A percentile compares a stretch with the other conserved stretches of the same genome.
phyloP scores from a whole-genome alignment of 2,329 filamentous ascomycete genomes.

The Sporothrix mexicana region DNA sequence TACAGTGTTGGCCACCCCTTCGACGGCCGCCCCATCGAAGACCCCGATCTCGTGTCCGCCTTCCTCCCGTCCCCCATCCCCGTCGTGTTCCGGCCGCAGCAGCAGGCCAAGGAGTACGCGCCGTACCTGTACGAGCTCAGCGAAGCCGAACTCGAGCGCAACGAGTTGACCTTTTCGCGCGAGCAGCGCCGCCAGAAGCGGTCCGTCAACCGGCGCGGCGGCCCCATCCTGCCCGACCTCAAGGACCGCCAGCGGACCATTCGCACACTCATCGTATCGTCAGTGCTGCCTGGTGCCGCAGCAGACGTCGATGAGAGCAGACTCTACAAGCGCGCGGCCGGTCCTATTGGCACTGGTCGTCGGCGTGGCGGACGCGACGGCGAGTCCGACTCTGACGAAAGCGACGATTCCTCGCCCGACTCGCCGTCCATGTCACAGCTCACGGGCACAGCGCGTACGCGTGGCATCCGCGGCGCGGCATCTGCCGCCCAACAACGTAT shows the following conservation, averaged over 20 bases:
- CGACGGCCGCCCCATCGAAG: slow-evolving; percentile 90
- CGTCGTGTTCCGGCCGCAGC: slow-evolving; percentile 84
- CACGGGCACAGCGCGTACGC: slow-evolving; percentile 73
- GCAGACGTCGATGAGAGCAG: slow-evolving; percentile 80
- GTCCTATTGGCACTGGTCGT: slow-evolving; percentile 57
- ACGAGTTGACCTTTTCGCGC: slow-evolving; percentile 89
- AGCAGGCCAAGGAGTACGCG: slow-evolving; percentile 91
- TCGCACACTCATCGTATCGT: slow-evolving; percentile 88
- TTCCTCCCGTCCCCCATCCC: slow-evolving; percentile 86
- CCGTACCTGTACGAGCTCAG: slow-evolving; percentile 94
- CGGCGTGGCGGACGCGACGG: slow-evolving; percentile 56
- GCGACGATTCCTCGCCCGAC: slow-evolving; percentile 83
- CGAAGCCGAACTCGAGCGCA: slow-evolving; percentile 85
- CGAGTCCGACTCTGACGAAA: slow-evolving; percentile 89
- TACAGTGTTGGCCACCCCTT: slow-evolving; percentile 95
- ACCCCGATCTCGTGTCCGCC: slow-evolving; percentile 82
- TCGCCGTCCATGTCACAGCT: slow-evolving; percentile 81
- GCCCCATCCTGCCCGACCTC: slow-evolving; percentile 91
- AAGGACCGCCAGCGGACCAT: slow-evolving; percentile 94
- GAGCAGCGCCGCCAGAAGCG: slow-evolving; percentile 95
- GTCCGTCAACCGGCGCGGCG: slow-evolving; percentile 90
- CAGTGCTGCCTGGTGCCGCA: slow-evolving; percentile 87
- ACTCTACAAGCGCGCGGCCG: slow-evolving; percentile 79
- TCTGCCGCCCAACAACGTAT: slow-evolving; percentile 86
- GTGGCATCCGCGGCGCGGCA: slow-evolving; percentile 87